Percentiles rank a stretch among this genome's conserved stretches.
Evolutionary conservation across 2,329 filamentous ascomycete species (phyloP).

Genomic region (Tympanopsis confertula): DNA sequence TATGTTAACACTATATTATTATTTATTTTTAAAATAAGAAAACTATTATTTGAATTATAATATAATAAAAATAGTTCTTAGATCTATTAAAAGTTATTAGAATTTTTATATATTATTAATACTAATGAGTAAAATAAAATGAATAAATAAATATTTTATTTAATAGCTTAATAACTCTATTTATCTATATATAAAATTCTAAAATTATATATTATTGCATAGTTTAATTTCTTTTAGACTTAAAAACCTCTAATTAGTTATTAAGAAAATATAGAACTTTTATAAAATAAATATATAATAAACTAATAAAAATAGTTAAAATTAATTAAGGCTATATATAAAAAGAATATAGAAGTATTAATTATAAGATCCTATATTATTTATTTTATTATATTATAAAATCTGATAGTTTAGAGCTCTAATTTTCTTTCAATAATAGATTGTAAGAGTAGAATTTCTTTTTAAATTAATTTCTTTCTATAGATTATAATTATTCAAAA

Average conservation of each 20-base stretch:
- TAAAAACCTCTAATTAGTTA: too few species aligned
- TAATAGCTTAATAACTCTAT: not conserved
- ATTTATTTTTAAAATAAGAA: not conserved
- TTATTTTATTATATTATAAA: not conserved
- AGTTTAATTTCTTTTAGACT: not conserved
- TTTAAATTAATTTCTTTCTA: not conserved
- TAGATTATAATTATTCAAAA: too few species aligned
- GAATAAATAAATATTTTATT: not conserved
- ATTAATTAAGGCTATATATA: not conserved
- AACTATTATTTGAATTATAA: not conserved
- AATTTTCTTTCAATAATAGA: too few species aligned
- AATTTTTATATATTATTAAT: not conserved
- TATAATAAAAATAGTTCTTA: constrained; percentile 1
- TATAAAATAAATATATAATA: too few species aligned
- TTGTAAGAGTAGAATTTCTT: too few species aligned
- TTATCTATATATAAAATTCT: not conserved
- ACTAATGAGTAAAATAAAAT: not conserved
- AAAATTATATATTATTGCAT: not conserved
- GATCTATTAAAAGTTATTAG: not conserved
- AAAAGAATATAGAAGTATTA: not conserved
- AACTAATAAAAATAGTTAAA: not conserved
- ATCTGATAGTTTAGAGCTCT: not conserved
- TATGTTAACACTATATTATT: not conserved
- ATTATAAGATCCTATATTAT: not conserved
- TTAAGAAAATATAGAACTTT: too few species aligned